These are phyloP conservation scores for Lobulomyces angularis DNA, from an alignment of 192 early-diverging fungal species.

Conservation along the genomic window DNA sequence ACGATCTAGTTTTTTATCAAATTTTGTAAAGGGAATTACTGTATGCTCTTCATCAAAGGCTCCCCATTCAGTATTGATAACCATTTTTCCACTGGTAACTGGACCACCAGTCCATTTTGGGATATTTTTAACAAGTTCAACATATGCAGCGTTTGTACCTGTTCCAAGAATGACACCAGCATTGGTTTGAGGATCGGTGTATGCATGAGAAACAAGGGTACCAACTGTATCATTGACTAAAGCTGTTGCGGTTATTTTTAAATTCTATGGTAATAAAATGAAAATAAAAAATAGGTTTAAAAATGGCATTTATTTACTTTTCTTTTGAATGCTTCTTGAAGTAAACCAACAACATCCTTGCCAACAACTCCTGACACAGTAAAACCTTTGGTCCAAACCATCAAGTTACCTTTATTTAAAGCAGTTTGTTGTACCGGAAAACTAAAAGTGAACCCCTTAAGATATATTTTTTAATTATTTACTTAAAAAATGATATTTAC, in stretches of 20 bases:
- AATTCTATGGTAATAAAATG: no score
- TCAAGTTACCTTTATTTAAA: slow-evolving; percentile 7
- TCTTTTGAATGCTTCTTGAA: slow-evolving; percentile 58
- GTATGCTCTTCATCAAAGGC: slow-evolving; percentile 46
- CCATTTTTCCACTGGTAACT: slow-evolving; percentile 42
- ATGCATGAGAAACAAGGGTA: slow-evolving; percentile 64
- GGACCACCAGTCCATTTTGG: slow-evolving; percentile 45
- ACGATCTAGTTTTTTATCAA: slow-evolving; percentile 58
- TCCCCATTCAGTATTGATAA: slow-evolving; percentile 70
- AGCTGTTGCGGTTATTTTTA: slow-evolving; percentile 53
- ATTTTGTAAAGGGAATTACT: slow-evolving; percentile 59
- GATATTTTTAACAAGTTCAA: slow-evolving; percentile 51
- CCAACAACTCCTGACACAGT: slow-evolving; percentile 50
- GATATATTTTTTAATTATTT: neutral
- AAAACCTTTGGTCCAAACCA: slow-evolving; percentile 59
- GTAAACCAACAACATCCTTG: slow-evolving; percentile 61
- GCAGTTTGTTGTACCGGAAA: slow-evolving; percentile 63
- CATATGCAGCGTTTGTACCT: slow-evolving; percentile 70
- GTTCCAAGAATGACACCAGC: slow-evolving; percentile 69
- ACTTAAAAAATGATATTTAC: no score
- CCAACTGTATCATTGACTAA: slow-evolving; percentile 79
- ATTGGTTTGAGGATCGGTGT: slow-evolving; percentile 51
- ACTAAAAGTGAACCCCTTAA: slow-evolving; percentile 64
- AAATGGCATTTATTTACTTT: slow-evolving; percentile 39
- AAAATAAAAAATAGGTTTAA: slow-evolving; percentile 1